Base-by-base conservation (phyloP, 2,329 filamentous ascomycete species). In the Trichoderma brevicompactum region DNA sequence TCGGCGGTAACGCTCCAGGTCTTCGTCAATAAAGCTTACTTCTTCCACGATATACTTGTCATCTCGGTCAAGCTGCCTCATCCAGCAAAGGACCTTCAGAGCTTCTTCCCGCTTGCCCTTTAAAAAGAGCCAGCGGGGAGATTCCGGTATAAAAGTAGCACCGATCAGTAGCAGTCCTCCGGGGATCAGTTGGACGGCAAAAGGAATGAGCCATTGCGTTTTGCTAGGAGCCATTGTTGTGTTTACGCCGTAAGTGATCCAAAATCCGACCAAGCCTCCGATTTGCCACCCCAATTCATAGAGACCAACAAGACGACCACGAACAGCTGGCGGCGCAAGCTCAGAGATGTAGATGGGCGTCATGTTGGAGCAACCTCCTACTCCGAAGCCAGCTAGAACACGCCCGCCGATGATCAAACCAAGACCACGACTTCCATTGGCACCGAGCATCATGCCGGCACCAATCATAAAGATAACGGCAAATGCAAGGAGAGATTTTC, bases 301-400 rank as follows among this genome's bases (percentile, higher is more conserved):
- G 28, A 63, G 49, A 23, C 60, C 60, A 2, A 63, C 60, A 23
- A 63, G 60, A 13, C 60, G 60, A 28, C 60, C 60, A 40, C 60
- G 60, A 7, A 63, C 60, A 17, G 60, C 60, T 28, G 60, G 60
- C 40, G 60, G 60, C 17, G 60, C 60, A 17, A 63, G 60, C 17
- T 63, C 60, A 46, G 60, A 63, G 49, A 63, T 63, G 60, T 63
- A 63, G 13, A 63, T 63, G 0, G 60, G 60, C 7, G 60, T 63
- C 60, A 63, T 63, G 49, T 63, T 63, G 13, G 60, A 63, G 28
- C 60, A 63, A 7, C 60, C 60, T 8, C 60, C 60, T 1, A 63
- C 60, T 46, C 60, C 60, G 5, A 63, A 63, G 0, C 60, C 60
- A 54, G 60, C 60, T 3, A 63, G 36, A n/a, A 63, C 60, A 0